A percentile compares a stretch with the other conserved stretches of the same genome.
Conservation (phyloP, 2,329 filamentous ascomycete genomes). For the Chaetomium globosum region DNA sequence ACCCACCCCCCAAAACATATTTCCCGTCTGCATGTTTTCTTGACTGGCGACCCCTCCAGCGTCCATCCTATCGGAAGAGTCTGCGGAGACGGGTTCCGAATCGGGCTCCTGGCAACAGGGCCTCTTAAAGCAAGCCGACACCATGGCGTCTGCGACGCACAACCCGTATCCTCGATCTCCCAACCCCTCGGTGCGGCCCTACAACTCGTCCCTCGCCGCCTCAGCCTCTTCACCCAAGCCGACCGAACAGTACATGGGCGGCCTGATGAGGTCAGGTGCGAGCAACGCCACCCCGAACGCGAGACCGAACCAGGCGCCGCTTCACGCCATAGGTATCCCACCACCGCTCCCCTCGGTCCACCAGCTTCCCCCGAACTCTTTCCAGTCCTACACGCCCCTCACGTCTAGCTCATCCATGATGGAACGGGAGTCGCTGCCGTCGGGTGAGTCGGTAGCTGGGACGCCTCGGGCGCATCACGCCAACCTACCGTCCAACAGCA, state of each 20-base stretch:
- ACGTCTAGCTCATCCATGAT: constrained; percentile 53
- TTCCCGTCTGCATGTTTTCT: constrained; percentile 46
- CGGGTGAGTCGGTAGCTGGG: constrained; percentile 59
- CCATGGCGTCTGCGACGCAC: constrained; percentile 61
- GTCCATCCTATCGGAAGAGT: constrained; percentile 46
- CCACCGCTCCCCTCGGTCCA: constrained; percentile 53
- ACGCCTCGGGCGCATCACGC: constrained; percentile 54
- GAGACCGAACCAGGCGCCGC: constrained; percentile 52
- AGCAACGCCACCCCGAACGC: constrained; percentile 47
- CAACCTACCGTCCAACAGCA: constrained; percentile 30
- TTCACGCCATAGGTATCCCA: constrained; percentile 58
- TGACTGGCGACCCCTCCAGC: constrained; percentile 44
- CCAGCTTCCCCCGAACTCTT: constrained; percentile 44
- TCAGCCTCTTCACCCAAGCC: constrained; percentile 63
- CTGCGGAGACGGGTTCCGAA: constrained; percentile 44
- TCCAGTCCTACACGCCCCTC: constrained; percentile 58
- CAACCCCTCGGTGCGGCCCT: constrained; percentile 62
- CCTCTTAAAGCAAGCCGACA: constrained; percentile 40
- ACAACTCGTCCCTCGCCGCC: constrained; percentile 66
- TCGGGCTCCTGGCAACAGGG: constrained; percentile 43
- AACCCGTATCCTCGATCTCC: constrained; percentile 63
- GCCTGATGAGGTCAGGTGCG: constrained; percentile 49
- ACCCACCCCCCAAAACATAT: constrained; percentile 28
- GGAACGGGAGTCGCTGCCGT: constrained; percentile 64
- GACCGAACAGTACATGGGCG: constrained; percentile 55